Conservation (phyloP, 352 stramenopile species). For the Phytophthora europaea region DNA sequence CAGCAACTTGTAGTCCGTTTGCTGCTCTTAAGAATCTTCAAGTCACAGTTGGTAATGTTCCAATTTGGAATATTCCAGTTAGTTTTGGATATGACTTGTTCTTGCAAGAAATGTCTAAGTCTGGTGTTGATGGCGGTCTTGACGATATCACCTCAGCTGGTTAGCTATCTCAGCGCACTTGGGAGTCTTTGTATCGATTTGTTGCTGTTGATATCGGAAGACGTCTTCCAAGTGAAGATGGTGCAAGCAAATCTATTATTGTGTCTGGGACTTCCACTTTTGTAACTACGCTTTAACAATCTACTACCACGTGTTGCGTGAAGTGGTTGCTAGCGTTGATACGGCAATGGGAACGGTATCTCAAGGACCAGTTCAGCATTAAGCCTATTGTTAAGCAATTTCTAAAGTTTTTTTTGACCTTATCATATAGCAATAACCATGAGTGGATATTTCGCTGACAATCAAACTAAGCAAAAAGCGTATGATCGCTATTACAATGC, state of each 20-base stretch:
- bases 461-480: background rate
- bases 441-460: background rate
- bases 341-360: slow-evolving; percentile 8
- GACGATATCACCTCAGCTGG: background rate
- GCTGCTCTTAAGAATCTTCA: slow-evolving; percentile 5
- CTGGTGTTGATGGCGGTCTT: slow-evolving; percentile 7
- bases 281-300: slow-evolving; percentile 10
- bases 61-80: background rate
- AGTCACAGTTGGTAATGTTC: background rate
- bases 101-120: background rate
- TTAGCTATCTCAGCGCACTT: background rate
- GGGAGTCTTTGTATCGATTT: background rate
- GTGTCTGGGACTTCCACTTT: slow-evolving; percentile 16
- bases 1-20: slow-evolving; percentile 20
- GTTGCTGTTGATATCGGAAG: background rate
- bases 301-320: slow-evolving; percentile 21
- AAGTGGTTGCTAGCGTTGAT: slow-evolving; percentile 15
- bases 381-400: background rate
- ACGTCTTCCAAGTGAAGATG: slow-evolving; percentile 13
- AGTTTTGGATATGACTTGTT: slow-evolving; percentile 2
- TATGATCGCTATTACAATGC: slow-evolving; percentile 1
- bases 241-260: slow-evolving; percentile 13
- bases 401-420: background rate
- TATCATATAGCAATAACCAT: background rate
- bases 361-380: background rate